phyloP scores from a whole-genome alignment of 805 yeast genomes.

The Saccharomycopsis fibuligera region DNA sequence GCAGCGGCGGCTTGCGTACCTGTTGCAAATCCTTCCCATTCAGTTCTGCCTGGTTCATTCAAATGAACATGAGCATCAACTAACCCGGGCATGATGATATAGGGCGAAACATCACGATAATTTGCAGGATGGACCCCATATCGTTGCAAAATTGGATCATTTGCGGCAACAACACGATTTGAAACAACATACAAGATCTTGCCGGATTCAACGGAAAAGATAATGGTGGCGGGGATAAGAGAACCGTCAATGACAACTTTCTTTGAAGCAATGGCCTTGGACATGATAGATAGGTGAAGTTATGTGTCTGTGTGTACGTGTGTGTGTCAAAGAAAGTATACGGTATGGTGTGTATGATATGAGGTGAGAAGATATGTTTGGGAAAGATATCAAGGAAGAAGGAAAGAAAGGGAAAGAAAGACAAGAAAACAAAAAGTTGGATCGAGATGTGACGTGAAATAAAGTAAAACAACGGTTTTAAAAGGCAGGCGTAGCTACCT shows the following conservation, averaged over 20 bases:
- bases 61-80: conserved; percentile 93
- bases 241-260: conserved; percentile 46
- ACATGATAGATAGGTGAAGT: no score
- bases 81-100: conserved; percentile 76
- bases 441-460: no score
- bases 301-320: neutral
- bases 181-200: conserved; percentile 50
- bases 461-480: no score
- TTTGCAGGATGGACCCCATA: conserved; percentile 26
- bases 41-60: conserved; percentile 97
- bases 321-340: no score
- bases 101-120: conserved; percentile 53
- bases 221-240: conserved; percentile 54
- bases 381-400: no score
- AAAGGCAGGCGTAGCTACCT: no score
- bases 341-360: no score
- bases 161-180: conserved; percentile 30
- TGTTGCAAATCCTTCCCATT: conserved; percentile 97
- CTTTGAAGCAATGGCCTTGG: conserved; percentile 56
- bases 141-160: conserved; percentile 32
- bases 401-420: no score
- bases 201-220: conserved; percentile 51
- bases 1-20: conserved; percentile 93
- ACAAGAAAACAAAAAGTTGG: no score
- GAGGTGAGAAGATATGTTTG: no score